Evolutionary conservation across 1,139 yeast genomes (phyloP), one percentile per base, ranked within the genome.

Genomic region (Sugiyamaella japonica): DNA sequence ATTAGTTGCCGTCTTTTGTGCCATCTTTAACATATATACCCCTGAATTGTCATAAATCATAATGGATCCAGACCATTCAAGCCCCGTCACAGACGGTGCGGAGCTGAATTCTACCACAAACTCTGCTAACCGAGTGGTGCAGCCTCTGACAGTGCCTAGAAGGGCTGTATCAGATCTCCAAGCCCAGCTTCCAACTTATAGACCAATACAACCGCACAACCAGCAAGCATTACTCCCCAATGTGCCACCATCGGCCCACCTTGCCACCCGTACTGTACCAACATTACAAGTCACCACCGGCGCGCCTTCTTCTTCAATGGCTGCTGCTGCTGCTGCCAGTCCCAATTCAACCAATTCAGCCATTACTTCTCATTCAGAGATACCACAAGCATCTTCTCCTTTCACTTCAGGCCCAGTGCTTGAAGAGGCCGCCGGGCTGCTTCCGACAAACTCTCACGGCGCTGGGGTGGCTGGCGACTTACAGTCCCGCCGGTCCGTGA

Each of bases 401-500:
- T 50, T 44, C 29, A 43, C 43, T 13, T 50, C 53, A 20, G 53
- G 53, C 17, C 53, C 53, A 7, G 38, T 16, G 17, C 31, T 31
- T 20, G 53, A 50, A 41, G 51, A 48, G 39, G 36, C 53, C 15
- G 48, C 53, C 15, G 53, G 49, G 31, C 20, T 48, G 39, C 51
- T 48, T 48, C 36, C 40, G n/a, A 3, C 36, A 15, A 15, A 10
- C 23, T 10, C 17, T 31, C 36, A 16, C 1, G 32, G 44, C 15
- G 16, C 44, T 10, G 39, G 38, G 9, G 7, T 34, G 15, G 38
- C 38, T 12, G 38, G 16, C 5, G 55, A 52, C 23, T 23, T 53
- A 12, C 50, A 41, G n/a, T 43, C 56, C 13, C 50, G 31, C 15
- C 32, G 56, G 16, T 58, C 61, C 15, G 32, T 59, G 8, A 29